Percentiles rank a stretch among this genome's conserved stretches.
Evolutionary conservation across 306 rosid genomes (phyloP).

Genomic region (Vigna mungo): DNA sequence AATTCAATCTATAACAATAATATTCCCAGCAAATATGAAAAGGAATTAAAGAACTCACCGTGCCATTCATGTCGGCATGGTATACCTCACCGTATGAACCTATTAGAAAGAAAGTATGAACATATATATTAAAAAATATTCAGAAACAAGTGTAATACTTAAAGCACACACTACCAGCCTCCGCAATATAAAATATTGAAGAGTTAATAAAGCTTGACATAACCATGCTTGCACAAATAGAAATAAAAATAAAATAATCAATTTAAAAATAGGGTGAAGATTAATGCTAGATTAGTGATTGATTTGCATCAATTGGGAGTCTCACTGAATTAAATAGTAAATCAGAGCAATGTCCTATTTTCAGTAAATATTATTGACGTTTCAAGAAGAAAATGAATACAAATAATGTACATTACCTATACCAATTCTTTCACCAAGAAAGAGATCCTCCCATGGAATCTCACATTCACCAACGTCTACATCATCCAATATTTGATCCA

Average conservation of each 20-base stretch:
- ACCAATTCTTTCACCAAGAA: constrained; percentile 94
- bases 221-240: constrained; percentile 31
- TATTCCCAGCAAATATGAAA: constrained; percentile 19
- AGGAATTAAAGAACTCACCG: constrained; percentile 69
- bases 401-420: constrained; percentile 70
- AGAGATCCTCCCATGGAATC: constrained; percentile 95
- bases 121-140: constrained; percentile 25
- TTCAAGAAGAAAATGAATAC: constrained; percentile 38
- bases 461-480: constrained; percentile 95
- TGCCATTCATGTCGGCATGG: constrained; percentile 98
- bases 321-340: constrained; percentile 30
- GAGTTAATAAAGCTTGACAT: constrained; percentile 7
- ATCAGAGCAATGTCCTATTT: constrained; percentile 28
- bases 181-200: constrained; percentile 14
- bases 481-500: constrained; percentile 81
- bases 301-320: constrained; percentile 22
- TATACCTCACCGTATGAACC: constrained; percentile 99
- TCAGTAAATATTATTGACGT: constrained; percentile 26
- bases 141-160: constrained; percentile 29
- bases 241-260: constrained; percentile 14
- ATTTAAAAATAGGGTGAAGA: constrained; percentile 30
- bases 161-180: constrained; percentile 33
- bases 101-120: constrained; percentile 50
- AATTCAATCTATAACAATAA: constrained; percentile 37
- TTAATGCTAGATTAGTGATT: constrained; percentile 30